Evolutionary conservation across 768 basidiomycete species (phyloP).

Genomic region (Xanthoconium stramineum): DNA sequence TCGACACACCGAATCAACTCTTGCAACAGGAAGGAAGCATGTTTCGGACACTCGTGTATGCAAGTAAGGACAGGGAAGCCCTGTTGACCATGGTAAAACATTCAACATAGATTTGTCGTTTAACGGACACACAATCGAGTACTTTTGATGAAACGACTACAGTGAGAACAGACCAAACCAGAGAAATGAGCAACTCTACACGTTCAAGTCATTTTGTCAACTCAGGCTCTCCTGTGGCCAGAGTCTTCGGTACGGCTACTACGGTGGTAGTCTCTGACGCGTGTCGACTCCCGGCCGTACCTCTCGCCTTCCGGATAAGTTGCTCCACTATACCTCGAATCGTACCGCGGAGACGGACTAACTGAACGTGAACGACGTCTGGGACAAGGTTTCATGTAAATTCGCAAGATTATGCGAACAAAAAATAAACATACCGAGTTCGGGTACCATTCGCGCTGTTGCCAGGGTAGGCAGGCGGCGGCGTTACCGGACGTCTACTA

Average conservation of each 20-base stretch:
- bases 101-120: constrained; percentile 1
- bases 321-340: constrained; percentile 53
- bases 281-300: constrained; percentile 39
- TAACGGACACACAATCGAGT: constrained; percentile 6
- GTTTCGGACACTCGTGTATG: constrained; percentile 3
- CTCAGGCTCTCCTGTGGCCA: constrained; percentile 29
- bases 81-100: constrained; percentile 2
- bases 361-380: constrained; percentile 77
- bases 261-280: constrained; percentile 41
- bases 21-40: neutral
- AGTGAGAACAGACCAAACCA: neutral
- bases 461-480: constrained; percentile 51
- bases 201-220: neutral
- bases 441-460: constrained; percentile 40
- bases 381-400: neutral
- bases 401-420: neutral
- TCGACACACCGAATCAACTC: constrained; percentile 6
- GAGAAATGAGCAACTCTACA: constrained; percentile 6
- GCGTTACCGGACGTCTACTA: constrained; percentile 52
- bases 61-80: constrained; percentile 4
- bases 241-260: constrained; percentile 31
- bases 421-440: constrained; percentile 33
- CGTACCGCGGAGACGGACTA: constrained; percentile 55
- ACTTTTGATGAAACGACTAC: constrained; percentile 3
- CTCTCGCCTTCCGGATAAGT: constrained; percentile 41